Conservation (phyloP, 1,284 basidiomycete species). For the Pseudozyma pruni region DNA sequence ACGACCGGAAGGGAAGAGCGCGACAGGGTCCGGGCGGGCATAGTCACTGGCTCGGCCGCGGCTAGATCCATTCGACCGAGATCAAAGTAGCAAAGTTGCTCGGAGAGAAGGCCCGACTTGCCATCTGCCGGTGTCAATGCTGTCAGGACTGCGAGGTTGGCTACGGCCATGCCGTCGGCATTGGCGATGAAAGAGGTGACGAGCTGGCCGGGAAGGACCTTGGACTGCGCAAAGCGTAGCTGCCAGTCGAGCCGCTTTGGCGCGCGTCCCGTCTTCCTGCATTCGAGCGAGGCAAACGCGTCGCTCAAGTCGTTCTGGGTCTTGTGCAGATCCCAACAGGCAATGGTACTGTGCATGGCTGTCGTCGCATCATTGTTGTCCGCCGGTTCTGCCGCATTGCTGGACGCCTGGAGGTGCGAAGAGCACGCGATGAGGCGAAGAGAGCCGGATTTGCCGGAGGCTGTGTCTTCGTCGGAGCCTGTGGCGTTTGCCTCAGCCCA, state of each 20-base stretch:
- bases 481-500: constrained; percentile 25
- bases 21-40: constrained; percentile 21
- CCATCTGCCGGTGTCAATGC: constrained; percentile 6
- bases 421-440: constrained; percentile 25
- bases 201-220: constrained; percentile 13
- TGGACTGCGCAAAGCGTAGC: constrained; percentile 17
- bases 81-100: constrained; percentile 28
- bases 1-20: constrained; percentile 22
- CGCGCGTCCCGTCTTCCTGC: constrained; percentile 33
- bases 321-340: constrained; percentile 31
- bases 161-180: constrained; percentile 10
- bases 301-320: constrained; percentile 40
- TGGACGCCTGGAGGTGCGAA: constrained; percentile 6
- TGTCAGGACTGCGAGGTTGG: constrained; percentile 20
- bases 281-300: constrained; percentile 44
- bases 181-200: constrained; percentile 28
- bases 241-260: constrained; percentile 43
- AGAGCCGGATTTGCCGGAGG: constrained; percentile 1
- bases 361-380: background rate
- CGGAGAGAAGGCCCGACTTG: constrained; percentile 11
- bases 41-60: background rate
- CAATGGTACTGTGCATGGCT: constrained; percentile 26
- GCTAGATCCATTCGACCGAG: constrained; percentile 5
- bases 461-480: background rate
- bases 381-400: background rate